Evolutionary conservation across 129 eudicot species (phyloP).

Genomic region (Flaveria bidentis): DNA sequence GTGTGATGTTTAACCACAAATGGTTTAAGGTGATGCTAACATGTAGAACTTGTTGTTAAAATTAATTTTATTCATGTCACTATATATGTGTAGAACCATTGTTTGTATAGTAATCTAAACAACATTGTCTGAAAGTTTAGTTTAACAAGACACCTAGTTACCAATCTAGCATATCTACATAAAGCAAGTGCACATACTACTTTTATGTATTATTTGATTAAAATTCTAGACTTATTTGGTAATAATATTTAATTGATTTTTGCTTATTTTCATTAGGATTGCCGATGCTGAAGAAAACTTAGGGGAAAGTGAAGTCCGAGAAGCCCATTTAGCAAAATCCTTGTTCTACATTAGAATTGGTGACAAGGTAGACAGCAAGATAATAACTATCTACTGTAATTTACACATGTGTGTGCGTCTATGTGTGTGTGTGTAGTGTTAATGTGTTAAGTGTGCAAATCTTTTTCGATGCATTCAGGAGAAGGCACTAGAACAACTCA

Average conservation of each 20-base stretch:
- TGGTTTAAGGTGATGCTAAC: not conserved
- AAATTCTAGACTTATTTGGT: not conserved
- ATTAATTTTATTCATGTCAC: not conserved
- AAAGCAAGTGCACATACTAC: not conserved
- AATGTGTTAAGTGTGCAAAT: not conserved
- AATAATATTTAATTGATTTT: not conserved
- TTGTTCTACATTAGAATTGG: slow-evolving; percentile 74
- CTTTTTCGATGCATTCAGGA: slow-evolving; percentile 40
- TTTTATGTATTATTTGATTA: not conserved
- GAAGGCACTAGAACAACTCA: slow-evolving; percentile 81
- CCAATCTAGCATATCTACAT: not conserved
- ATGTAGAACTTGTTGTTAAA: not conserved
- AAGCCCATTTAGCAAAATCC: slow-evolving; percentile 95
- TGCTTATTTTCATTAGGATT: slow-evolving; percentile 48
- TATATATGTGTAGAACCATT: not conserved
- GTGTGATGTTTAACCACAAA: not conserved
- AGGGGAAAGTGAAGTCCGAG: slow-evolving; percentile 99
- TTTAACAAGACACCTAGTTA: not conserved
- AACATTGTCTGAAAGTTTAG: not conserved
- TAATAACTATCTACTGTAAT: not conserved
- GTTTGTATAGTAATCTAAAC: not conserved
- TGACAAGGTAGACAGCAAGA: slow-evolving; percentile 50
- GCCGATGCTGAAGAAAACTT: slow-evolving; percentile 96
- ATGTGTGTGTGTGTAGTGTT: not conserved
- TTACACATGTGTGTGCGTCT: not conserved